phyloP scores from a whole-genome alignment of 176 grass and related monocot genomes.

The Poa annua region DNA sequence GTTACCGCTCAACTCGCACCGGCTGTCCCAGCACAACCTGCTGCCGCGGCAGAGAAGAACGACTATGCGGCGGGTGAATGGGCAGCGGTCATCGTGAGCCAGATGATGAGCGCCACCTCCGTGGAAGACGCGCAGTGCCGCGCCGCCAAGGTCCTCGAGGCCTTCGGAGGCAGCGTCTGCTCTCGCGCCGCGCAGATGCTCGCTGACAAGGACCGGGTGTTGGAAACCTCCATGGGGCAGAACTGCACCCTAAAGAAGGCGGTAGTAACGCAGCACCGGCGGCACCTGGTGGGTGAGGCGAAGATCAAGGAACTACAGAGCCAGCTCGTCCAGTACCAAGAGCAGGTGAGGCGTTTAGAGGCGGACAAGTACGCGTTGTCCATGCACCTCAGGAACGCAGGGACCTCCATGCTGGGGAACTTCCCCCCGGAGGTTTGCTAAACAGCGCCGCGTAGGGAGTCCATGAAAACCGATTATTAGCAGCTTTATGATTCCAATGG shows the following conservation, averaged over 20 bases:
- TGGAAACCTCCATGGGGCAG: not conserved
- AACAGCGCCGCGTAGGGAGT: not conserved
- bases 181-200: not conserved
- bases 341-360: conserved; percentile 28
- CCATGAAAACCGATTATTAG: not conserved
- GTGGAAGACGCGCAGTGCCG: conserved; percentile 7
- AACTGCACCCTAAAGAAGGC: conserved; percentile 31
- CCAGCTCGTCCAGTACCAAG: not conserved
- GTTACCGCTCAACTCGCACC: not conserved
- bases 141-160: conserved; percentile 17
- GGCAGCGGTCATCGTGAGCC: not conserved
- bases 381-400: conserved; percentile 5
- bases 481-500: not conserved
- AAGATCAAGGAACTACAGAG: not conserved
- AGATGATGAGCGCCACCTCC: not conserved
- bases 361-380: conserved; percentile 31
- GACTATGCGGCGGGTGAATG: not conserved
- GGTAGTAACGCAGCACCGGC: conserved; percentile 7
- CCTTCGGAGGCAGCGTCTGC: not conserved
- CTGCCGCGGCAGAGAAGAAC: not conserved
- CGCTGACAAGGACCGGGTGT: not conserved
- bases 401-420: not conserved
- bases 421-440: conserved; percentile 38
- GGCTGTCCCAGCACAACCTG: not conserved
- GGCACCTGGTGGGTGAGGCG: not conserved